Base-by-base conservation (phyloP, 225 moss, liverwort and hornwort genomes). In the Sphagnum tenellum region DNA sequence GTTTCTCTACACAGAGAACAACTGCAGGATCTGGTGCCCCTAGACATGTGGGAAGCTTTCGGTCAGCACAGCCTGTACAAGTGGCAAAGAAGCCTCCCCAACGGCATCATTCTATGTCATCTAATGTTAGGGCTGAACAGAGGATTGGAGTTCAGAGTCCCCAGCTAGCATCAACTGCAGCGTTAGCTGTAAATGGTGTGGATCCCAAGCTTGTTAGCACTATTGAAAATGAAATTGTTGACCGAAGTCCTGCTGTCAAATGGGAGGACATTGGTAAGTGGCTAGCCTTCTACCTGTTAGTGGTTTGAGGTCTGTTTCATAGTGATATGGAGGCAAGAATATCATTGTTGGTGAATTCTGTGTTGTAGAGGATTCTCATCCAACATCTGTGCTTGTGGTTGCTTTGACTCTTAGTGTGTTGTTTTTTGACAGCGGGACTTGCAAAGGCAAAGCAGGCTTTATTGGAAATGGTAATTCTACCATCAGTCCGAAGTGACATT, bases 391-490 rank as follows among this genome's bases (percentile, higher is more conserved):
- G 29, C 29, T 29, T 29, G 29, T 62, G 61, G 61, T 9, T 3
- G 47, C 9, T 12, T 62, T 45, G 12, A 49, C 49, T 64, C 29
- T 29, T 29, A 12, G 7, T 47, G 10, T 49, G 49, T 67, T 67
- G 14, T 45, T 70, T 56, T 57, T 78, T 61, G 55, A n/a, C 81
- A 90, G 90, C 94, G 72, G 94, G 94, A 54, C 79, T 82, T 72
- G 94, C 89, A n/a, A 91, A 91, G 83, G 94, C 91, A 63, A 95
- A 95, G 76, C 79, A 89, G 72, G 89, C 94, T 8, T 72, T 92
- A 45, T 75, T 89, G 79, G 94, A 95, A 64, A 95, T 91, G 94
- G 94, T 95, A 10, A 89, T 95, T 49, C 74, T 95, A 65, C 94
- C 94, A 44, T 88, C 94, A 67, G 81, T 95, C 50, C 84, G 94